Percentiles rank a stretch among this genome's conserved stretches.
These are phyloP conservation scores for Citrus hindsii DNA, from an alignment of 345 rosid genomes.

Conservation along the genomic window DNA sequence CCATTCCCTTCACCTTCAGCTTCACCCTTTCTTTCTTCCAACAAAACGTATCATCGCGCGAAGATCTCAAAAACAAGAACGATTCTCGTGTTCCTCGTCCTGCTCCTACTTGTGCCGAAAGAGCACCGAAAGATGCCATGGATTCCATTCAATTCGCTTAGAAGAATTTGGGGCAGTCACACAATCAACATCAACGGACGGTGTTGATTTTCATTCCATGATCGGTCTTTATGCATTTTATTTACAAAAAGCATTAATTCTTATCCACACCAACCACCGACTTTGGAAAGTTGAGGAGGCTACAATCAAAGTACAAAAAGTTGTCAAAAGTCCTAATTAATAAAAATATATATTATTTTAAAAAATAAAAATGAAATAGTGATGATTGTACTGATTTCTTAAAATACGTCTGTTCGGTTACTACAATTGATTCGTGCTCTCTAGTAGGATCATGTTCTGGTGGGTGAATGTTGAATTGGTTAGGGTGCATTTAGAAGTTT, in stretches of 20 bases:
- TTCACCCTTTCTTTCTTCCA: neutral
- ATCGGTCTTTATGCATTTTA: neutral
- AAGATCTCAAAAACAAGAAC: neutral
- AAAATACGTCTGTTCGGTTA: too few relatives aligned
- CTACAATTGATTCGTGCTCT: too few relatives aligned
- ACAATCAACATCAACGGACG: neutral
- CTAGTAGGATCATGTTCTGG: too few relatives aligned
- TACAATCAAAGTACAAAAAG: too few relatives aligned
- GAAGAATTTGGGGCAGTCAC: neutral
- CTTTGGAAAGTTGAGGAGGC: neutral
- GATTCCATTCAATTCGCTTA: neutral
- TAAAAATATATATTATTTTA: too few relatives aligned
- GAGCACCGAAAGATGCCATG: neutral
- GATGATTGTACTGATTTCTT: too few relatives aligned
- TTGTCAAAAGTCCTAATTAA: too few relatives aligned
- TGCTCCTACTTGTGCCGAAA: neutral
- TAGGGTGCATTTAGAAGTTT: too few relatives aligned
- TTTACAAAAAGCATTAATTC: neutral
- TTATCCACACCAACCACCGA: conserved; percentile 6
- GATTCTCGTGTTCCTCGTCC: neutral
- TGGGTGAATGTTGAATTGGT: too few relatives aligned
- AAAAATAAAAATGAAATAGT: too few relatives aligned
- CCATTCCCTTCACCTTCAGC: conserved; percentile 30
- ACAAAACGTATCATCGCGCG: neutral
- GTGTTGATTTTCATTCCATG: neutral